A percentile compares a stretch with the other conserved stretches of the same genome.
Evolutionary conservation across 2,329 filamentous ascomycete genomes (phyloP).

Genomic region (Neospermospora avenae): DNA sequence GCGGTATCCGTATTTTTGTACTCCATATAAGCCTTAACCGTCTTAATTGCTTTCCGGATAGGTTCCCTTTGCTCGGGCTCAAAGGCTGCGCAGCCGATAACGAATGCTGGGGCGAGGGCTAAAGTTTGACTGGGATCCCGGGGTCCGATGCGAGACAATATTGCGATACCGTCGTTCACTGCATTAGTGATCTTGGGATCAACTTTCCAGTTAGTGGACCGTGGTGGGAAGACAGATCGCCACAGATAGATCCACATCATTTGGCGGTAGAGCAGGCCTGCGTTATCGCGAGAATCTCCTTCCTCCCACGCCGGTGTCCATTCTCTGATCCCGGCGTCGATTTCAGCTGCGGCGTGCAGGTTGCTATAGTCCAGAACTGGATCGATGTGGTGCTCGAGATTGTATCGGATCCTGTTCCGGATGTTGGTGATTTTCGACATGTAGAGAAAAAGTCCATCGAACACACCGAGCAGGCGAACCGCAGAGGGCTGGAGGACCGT

Average conservation of each 20-base stretch:
- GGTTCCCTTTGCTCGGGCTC: slow-evolving; percentile 49
- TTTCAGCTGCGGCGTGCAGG: slow-evolving; percentile 68
- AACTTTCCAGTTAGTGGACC: slow-evolving; percentile 32
- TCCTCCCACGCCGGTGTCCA: slow-evolving; percentile 66
- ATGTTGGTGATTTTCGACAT: slow-evolving; percentile 77
- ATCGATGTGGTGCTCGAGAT: slow-evolving; percentile 59
- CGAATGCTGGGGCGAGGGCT: slow-evolving; percentile 56
- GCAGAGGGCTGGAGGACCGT: slow-evolving; percentile 27
- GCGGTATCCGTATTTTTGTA: slow-evolving; percentile 56
- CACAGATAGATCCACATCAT: slow-evolving; percentile 65
- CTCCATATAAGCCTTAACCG: slow-evolving; percentile 56
- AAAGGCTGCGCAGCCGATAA: slow-evolving; percentile 60
- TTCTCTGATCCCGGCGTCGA: slow-evolving; percentile 69
- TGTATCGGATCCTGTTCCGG: slow-evolving; percentile 67
- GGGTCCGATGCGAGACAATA: slow-evolving; percentile 54
- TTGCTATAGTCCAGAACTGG: slow-evolving; percentile 71
- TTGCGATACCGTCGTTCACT: slow-evolving; percentile 53
- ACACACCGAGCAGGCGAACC: slow-evolving; percentile 68
- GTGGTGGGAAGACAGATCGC: slow-evolving; percentile 57
- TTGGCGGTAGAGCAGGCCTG: slow-evolving; percentile 59
- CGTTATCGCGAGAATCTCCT: slow-evolving; percentile 54
- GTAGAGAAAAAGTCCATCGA: slow-evolving; percentile 76
- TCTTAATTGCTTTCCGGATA: slow-evolving; percentile 47
- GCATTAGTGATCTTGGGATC: slow-evolving; percentile 50
- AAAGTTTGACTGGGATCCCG: slow-evolving; percentile 58